Base-by-base conservation (phyloP, 2,329 filamentous ascomycete species). In the Pseudocercospora macadamiae region DNA sequence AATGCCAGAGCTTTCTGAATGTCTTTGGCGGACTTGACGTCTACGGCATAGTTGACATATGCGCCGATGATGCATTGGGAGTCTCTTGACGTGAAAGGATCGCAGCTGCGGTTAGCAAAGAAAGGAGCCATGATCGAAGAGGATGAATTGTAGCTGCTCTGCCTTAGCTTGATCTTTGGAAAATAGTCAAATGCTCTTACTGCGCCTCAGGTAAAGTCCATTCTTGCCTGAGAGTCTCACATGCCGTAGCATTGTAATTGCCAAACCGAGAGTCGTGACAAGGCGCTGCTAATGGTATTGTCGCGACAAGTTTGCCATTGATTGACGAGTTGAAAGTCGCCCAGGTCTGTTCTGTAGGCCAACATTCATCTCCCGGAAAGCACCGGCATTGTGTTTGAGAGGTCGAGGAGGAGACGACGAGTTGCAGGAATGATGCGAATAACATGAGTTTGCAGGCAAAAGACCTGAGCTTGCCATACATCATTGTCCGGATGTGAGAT, bases 291-390 rank as follows among this genome's bases (percentile, higher is more conserved):
- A 86, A 66, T 0, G 85, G 84, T 2, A 80, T 71, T 0, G 81
- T 84, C 9, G 77, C 75, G 36, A 87, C 74, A 26, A 87, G 72
- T 3, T 73, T 74, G 0, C 82, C 83, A 19, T 74, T 72, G 1
- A 86, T 72, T 0, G 83, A 79, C 12, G 67, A 54, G 65, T 87
- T 86, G 51, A 88, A 77, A 0, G 66, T 55, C 5, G 72, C 64
- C 84, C 85, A 88, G 3, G 71, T 69, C 1, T 65, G 45, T 1
- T 63, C 19, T 0, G 72, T 70, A 0, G 85, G 85, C 83, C 85
- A 88, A 66, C 76, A 79, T 1, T 62, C 16, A 56, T 86, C 81
- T 12, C 78, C 79, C 0, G 84, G 83, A 34, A 81, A 75, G 69
- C 77, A 83, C n/a, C 77, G 75, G 68, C 81, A 83, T 37, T 18